Base-by-base conservation (phyloP, 768 basidiomycete species). In the Trametes maxima region DNA sequence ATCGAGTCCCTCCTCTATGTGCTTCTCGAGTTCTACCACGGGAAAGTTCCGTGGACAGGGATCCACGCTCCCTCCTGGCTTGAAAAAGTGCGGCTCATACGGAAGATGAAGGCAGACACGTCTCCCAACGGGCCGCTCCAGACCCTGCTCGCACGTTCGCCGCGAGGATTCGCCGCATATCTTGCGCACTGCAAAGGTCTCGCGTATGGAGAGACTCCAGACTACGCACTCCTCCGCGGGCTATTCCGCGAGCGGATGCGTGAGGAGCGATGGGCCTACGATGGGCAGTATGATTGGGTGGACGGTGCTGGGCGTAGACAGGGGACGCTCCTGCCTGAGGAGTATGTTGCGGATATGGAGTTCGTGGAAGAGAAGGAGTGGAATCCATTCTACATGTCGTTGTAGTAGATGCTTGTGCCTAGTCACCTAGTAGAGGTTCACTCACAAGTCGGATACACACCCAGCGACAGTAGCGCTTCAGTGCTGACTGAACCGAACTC, bases 11-110 rank as follows among this genome's bases (percentile, higher is more conserved):
- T 72, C 17, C 65, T 66, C 1, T 54, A 57, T n/a, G 45, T 66
- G 33, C 59, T 72, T 12, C 35, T 72, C 7, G 69, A 60, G 37
- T 53, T 72, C 46, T 50, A 68, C n/a, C 67, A 65, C 25, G 69
- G 69, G 5, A 35, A 21, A 16, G 64, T 72, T 1, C 71, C 71
- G 0, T 72, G 69, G 71, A 33, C 28, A 33, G 28, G 28, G 4
- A 33, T 8, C 28, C 28, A 8, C 28, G 28, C 28, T 3, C 28
- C 28, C 28, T 33, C 28, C 28, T 33, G 28, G 28, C 28, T 8
- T 33, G 28, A 3, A 3, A 33, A 33, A 33, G 28, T 8, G 3
- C 28, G 28, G 28, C 28, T 33, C 28, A 33, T 33, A 64, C 3
- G 61, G 47, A 59, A 67, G 33, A 69, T 67, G 68, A 72, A 69